Base-by-base conservation (phyloP, 441 rosid genomes). In the Populus tomentosa region DNA sequence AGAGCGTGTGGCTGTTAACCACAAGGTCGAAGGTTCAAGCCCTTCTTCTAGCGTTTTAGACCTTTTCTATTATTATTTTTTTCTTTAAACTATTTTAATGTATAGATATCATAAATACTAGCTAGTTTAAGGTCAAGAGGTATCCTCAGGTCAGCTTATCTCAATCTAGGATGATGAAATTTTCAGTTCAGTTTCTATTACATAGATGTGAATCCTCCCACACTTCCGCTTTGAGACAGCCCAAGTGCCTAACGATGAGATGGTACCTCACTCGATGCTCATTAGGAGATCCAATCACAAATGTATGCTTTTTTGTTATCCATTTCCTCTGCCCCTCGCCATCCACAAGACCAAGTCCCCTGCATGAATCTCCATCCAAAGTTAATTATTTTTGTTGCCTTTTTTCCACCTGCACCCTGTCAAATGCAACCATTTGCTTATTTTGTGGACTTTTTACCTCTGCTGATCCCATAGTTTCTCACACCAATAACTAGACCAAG, bases 1-100 rank as follows among this genome's bases (percentile, higher is more conserved):
- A 88, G 89, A 85, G 90, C 89, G 90, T 86, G 89, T 86, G 91
- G 90, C 88, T 89, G 87, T 87, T 87, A 87, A 87, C 88, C 90
- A 87, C 90, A 87, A 85, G 89, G 89, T 87, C 86, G 84, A 82
- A 86, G 86, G 91, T 89, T 88, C 91, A 69, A 89, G 23, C 84
- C 89, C 89, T 89, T 81, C 85, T 65, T 89, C 86, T 80, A 81
- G 86, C 89, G 86, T 21, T 21, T 0, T 0, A 0, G 14, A 4
- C 14, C 40, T 36, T 36, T 40, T 40, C 13, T 40, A 10, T 3
- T 3, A 11, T 10, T 40, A 11, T 10, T 40, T 10, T 10, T 40
- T 40, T 40, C 50, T 3, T 40, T 40, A 10, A 40, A 40, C 46
- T 10, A 40, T 10, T 0, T 40, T 40, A 3, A 10, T 10, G 50